phyloP scores from a whole-genome alignment of 192 early-diverging fungal genomes.

The Oehlia diaphana region DNA sequence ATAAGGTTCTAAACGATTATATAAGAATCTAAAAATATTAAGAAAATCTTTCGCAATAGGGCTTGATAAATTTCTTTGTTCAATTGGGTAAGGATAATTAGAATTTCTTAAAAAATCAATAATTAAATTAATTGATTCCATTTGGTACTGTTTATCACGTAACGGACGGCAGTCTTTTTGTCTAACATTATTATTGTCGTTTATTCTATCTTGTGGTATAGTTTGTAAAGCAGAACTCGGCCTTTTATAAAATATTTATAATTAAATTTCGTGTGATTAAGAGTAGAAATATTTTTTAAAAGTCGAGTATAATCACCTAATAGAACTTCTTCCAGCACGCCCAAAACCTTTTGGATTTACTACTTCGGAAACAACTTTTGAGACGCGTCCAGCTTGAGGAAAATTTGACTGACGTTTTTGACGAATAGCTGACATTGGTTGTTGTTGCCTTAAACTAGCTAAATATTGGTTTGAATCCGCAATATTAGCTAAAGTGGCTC shows the following conservation, averaged over 20 bases:
- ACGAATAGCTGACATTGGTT: not conserved
- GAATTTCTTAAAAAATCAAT: slow-evolving; percentile 63
- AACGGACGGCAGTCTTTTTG: slow-evolving; percentile 71
- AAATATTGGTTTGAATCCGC: not conserved
- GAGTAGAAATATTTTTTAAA: too few species aligned
- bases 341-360: not conserved
- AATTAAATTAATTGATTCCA: slow-evolving; percentile 57
- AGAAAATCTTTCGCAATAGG: slow-evolving; percentile 75
- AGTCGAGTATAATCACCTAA: not conserved
- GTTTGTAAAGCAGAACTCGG: not conserved
- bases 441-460: not conserved
- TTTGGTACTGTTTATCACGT: slow-evolving; percentile 60
- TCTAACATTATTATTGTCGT: not conserved
- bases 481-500: slow-evolving; percentile 1
- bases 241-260: too few species aligned
- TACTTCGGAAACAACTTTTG: not conserved
- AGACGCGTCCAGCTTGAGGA: not conserved
- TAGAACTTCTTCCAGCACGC: not conserved
- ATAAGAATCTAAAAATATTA: slow-evolving; percentile 73
- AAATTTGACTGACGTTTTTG: not conserved
- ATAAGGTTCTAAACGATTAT: slow-evolving; percentile 65
- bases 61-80: slow-evolving; percentile 55
- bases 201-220: not conserved
- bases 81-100: slow-evolving; percentile 60
- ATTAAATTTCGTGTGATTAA: too few species aligned